Base-by-base conservation (phyloP, 1,284 basidiomycete genomes). In the Fomitopsis schrenkii region DNA sequence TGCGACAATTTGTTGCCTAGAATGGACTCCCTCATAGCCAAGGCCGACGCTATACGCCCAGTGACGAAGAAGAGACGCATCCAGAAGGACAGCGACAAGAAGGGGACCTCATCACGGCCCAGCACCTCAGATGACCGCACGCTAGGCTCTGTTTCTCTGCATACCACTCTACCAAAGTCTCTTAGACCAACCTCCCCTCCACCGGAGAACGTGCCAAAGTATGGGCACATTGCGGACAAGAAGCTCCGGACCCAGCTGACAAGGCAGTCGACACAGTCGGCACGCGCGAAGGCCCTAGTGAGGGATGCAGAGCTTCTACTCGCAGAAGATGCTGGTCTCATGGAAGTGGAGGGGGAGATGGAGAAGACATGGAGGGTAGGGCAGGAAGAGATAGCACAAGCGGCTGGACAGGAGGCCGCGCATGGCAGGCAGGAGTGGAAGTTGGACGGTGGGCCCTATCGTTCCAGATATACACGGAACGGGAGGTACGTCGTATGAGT, bases 321-420 rank as follows among this genome's bases (percentile, higher is more conserved):
- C 59, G 77, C 82, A 22, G 84, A 83, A 41, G 88, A 91, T 8
- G 80, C 80, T 0, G 94, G 94, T 0, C 74, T 80, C 65, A 83
- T 97, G 63, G 82, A 91, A 70, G 80, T 83, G 15, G 93, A 95
- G 66, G 83, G 81, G 2, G 88, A 86, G 60, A 79, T 97, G 76
- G 97, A 98, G 71, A 79, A 86, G 67, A 98, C 97, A 4, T 98
- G 95, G 93, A 83, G 92, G 59, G 83, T 96, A 5, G 83, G 85
- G 0, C 97, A 99, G 77, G 78, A 82, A 9, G 93, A 97, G 67
- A 92, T 98, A 64, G 78, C 78, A 12, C 71, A 80, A 1, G 81
- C 80, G 9, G 88, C 93, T 0, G 94, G 94, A 0, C 79, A 84
- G 58, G 91, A 92, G 64, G 88, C 87, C 2, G 87, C 87, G 1